Conservation (phyloP, 2,329 filamentous ascomycete genomes). For the Cladosporium phlei region DNA sequence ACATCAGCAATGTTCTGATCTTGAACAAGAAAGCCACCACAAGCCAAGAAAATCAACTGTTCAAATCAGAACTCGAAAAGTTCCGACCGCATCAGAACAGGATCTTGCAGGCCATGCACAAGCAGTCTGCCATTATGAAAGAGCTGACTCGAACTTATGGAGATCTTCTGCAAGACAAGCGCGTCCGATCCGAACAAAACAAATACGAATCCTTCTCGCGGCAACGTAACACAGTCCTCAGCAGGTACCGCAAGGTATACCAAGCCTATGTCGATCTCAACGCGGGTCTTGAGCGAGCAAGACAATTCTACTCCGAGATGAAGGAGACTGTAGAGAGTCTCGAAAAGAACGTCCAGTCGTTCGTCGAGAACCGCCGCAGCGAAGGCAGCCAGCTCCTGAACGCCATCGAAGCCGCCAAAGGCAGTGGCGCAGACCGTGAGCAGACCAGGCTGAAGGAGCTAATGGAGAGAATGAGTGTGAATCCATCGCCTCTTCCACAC, state of each 20-base stretch:
- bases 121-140: slow-evolving; percentile 90
- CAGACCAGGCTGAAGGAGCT: slow-evolving; percentile 78
- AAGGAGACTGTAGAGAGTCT: slow-evolving; percentile 87
- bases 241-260: slow-evolving; percentile 84
- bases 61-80: slow-evolving; percentile 95
- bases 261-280: slow-evolving; percentile 88
- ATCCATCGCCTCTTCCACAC: slow-evolving; percentile 41
- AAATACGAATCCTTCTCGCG: slow-evolving; percentile 88
- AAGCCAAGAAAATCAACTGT: slow-evolving; percentile 86
- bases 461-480: slow-evolving; percentile 94
- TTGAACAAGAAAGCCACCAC: slow-evolving; percentile 95
- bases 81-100: slow-evolving; percentile 90
- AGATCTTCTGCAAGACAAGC: slow-evolving; percentile 83
- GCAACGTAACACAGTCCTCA: slow-evolving; percentile 74
- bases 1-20: slow-evolving; percentile 95
- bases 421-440: slow-evolving; percentile 70
- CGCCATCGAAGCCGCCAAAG: slow-evolving; percentile 78
- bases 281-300: slow-evolving; percentile 79
- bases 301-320: slow-evolving; percentile 94
- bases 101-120: slow-evolving; percentile 88
- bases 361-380: slow-evolving; percentile 87
- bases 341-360: slow-evolving; percentile 92
- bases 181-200: slow-evolving; percentile 87
- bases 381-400: slow-evolving; percentile 86
- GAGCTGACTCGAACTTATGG: slow-evolving; percentile 86